Conservation (phyloP, 495 filamentous ascomycete species). For the Podospora pseudopauciseta region DNA sequence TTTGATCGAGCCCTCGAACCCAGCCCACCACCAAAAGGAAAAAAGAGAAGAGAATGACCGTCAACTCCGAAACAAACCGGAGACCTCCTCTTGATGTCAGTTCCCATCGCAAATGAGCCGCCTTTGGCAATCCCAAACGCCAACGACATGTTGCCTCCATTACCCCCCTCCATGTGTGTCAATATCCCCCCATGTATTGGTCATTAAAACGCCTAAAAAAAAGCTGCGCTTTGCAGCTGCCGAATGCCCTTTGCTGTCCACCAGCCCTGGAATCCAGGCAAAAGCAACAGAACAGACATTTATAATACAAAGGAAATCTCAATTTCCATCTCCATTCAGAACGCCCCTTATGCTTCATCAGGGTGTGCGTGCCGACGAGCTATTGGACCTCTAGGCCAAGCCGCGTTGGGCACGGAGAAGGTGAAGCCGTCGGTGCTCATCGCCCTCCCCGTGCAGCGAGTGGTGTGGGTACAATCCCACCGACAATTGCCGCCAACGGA, state of each 20-base stretch:
- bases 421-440: constrained; percentile 27
- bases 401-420: constrained; percentile 30
- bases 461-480: constrained; percentile 15
- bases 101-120: background rate
- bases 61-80: background rate
- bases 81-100: background rate
- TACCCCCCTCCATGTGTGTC: background rate
- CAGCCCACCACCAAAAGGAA: background rate
- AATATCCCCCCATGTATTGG: background rate
- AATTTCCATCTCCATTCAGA: background rate
- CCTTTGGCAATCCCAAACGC: background rate
- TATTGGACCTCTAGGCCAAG: constrained; percentile 20
- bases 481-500: constrained; percentile 23
- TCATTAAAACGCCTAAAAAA: background rate
- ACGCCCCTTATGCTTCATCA: background rate
- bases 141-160: background rate
- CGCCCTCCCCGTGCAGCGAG: constrained; percentile 16
- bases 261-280: background rate
- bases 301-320: background rate
- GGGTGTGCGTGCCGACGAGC: background rate
- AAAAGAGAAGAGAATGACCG: background rate
- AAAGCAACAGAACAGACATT: background rate
- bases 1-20: background rate
- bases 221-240: background rate
- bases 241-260: background rate